Conservation (phyloP, 176 grass and related monocot species). For the Hordeum marinum region DNA sequence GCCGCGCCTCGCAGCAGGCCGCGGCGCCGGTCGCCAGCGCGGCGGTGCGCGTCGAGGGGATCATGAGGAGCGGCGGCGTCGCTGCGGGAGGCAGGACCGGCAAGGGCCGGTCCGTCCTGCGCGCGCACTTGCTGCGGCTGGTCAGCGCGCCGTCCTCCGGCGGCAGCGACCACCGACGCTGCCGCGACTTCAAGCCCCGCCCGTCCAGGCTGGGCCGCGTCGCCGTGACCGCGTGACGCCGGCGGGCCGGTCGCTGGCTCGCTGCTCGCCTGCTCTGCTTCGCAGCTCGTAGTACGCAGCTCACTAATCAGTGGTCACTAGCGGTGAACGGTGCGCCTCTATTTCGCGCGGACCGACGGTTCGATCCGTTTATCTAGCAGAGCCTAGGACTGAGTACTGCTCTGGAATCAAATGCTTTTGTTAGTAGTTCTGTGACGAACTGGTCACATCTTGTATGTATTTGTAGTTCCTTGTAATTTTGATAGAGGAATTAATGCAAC, state of each 20-base stretch:
- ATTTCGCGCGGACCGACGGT: slow-evolving; percentile 29
- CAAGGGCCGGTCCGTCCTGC: slow-evolving; percentile 42
- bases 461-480: neutral
- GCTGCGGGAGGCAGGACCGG: neutral
- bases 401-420: neutral
- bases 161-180: slow-evolving; percentile 21
- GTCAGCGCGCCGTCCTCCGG: slow-evolving; percentile 38
- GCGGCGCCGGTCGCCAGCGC: neutral
- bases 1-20: neutral
- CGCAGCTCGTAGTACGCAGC: neutral
- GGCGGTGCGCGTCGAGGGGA: too few relatives aligned
- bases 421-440: neutral
- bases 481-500: neutral
- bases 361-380: neutral
- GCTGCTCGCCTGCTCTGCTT: too few relatives aligned
- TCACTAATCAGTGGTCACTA: neutral
- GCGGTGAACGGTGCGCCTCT: neutral
- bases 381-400: neutral
- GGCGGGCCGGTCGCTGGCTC: neutral
- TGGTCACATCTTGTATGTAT: neutral
- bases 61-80: neutral
- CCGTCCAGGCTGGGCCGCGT: slow-evolving; percentile 53
- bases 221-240: slow-evolving; percentile 26
- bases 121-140: slow-evolving; percentile 48
- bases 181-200: slow-evolving; percentile 51